Base-by-base conservation (phyloP, 2,329 filamentous ascomycete genomes). In the Neonectria ditissima region DNA sequence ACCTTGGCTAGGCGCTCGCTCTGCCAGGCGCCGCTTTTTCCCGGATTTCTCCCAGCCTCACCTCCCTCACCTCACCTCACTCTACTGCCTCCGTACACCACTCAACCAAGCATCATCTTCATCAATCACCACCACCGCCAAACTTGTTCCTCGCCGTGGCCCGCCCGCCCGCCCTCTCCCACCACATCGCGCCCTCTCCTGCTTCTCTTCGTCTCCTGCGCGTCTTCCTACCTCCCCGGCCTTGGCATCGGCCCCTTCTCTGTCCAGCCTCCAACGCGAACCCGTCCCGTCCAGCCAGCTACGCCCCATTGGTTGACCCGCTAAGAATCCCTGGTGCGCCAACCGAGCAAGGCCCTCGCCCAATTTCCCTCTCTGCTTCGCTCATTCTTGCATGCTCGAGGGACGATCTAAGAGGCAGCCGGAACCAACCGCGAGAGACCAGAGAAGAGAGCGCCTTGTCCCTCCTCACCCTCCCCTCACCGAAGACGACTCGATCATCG, bases 301-400 rank as follows among this genome's bases (percentile, higher is more conserved):
- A 55, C 59, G 57, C 51, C 61, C 54, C 57, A 73, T 72, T 73
- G 71, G 71, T 63, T 64, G 66, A 72, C 71, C 65, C 68, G 71
- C 71, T 67, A 70, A 71, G 69, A 59, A 62, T 65, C 68, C 71
- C 71, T 71, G 71, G 37, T 69, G 63, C 68, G 64, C 69, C 66
- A 65, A 68, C 65, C 69, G 63, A 72, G 68, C 65, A 72, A 70
- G 61, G 65, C 62, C 67, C 53, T 73, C 65, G 44, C 62, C 71
- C 71, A 73, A 73, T 73, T 70, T 73, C 71, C 71, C 66, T 66
- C 69, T 55, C 53, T 51, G 65, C 68, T 65, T 67, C 52, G 55
- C 51, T 53, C 59, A 65, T 70, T 68, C 62, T 68, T 65, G 62
- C 60, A 55, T 67, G 41, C 48, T 67, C 65, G 54, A 56, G 62